Evolutionary conservation across 2,329 filamentous ascomycete genomes (phyloP), one percentile per base, ranked within the genome.

Genomic region (Blastomyces percursus): DNA sequence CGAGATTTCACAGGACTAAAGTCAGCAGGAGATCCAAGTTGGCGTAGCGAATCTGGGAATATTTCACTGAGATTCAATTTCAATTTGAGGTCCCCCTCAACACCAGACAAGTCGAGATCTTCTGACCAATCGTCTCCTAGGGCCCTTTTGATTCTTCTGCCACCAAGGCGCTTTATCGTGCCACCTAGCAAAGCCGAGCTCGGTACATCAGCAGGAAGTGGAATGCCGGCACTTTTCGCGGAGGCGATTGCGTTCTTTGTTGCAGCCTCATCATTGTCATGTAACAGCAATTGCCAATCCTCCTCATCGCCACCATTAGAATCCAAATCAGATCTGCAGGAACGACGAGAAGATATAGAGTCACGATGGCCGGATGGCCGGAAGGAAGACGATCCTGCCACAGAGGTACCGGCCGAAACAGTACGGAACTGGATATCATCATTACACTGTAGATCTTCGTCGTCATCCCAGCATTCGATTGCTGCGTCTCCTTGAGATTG

Each of bases 111-210:
- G 68, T 90, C 88, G 58, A 93, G 75, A 68, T 93, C 90, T 68
- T 91, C 88, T 65, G 85, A 87, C 86, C 90, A 93, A 72, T 93
- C 89, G 69, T 91, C 88, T 66, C 89, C 85, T 64, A 90, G 84
- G 50, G 87, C 85, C 70, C 84, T 88, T 70, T 86, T 87, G 24
- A 88, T 81, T 70, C 87, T 91, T 67, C 85, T 83, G 64, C 85
- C 86, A 59, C 92, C 92, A 42, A 97, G 81, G 68, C 92, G 83
- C 78, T 95, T 96, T 72, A 97, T 97, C 11, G 91, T 93, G 60
- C 94, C 94, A 61, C 93, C 93, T 73, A 94, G 84, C 51, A 99
- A 80, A 38, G 94, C 94, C 24, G 93, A 96, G 38, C 89, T 85
- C 1, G 93, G 91, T 40, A 97, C 86, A 72, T 92, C 92, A 60